Evolutionary conservation across 306 rosid genomes (phyloP).

Genomic region (Hylodesmum podocarpum): DNA sequence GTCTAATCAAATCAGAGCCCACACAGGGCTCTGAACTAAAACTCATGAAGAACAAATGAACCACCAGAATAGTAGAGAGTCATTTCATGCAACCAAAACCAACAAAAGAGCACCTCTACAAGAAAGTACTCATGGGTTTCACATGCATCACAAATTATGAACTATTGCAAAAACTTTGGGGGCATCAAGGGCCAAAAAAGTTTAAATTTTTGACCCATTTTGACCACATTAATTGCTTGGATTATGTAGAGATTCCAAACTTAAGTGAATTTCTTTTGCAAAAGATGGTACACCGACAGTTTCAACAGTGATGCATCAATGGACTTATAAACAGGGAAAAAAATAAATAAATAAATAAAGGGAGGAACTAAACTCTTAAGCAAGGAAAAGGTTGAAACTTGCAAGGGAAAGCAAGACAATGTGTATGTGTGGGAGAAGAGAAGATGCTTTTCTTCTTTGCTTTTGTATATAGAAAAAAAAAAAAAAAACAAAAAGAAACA

Average conservation of each 20-base stretch:
- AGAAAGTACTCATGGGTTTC: constrained; percentile 33
- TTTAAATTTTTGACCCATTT: constrained; percentile 37
- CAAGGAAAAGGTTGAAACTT: constrained; percentile 70
- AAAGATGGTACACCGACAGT: constrained; percentile 57
- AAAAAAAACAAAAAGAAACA: constrained; percentile 31
- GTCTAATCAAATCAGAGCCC: background rate
- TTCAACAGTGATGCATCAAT: constrained; percentile 18
- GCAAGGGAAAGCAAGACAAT: constrained; percentile 59
- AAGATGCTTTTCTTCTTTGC: constrained; percentile 75
- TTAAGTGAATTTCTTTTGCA: constrained; percentile 45
- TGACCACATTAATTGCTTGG: constrained; percentile 43
- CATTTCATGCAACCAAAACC: background rate
- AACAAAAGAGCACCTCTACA: background rate
- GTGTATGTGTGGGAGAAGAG: constrained; percentile 32
- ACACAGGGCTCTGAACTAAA: background rate
- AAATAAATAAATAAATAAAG: no score
- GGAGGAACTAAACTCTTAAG: constrained; percentile 48
- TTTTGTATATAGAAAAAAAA: constrained; percentile 32
- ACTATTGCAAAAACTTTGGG: constrained; percentile 21
- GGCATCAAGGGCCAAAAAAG: constrained; percentile 41
- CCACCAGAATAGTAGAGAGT: background rate
- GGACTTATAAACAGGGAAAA: background rate
- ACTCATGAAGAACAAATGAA: background rate
- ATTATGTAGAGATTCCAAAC: constrained; percentile 60
- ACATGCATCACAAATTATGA: constrained; percentile 33